Base-by-base conservation (phyloP, 2,329 filamentous ascomycete genomes). In the Trichoderma lentiforme region DNA sequence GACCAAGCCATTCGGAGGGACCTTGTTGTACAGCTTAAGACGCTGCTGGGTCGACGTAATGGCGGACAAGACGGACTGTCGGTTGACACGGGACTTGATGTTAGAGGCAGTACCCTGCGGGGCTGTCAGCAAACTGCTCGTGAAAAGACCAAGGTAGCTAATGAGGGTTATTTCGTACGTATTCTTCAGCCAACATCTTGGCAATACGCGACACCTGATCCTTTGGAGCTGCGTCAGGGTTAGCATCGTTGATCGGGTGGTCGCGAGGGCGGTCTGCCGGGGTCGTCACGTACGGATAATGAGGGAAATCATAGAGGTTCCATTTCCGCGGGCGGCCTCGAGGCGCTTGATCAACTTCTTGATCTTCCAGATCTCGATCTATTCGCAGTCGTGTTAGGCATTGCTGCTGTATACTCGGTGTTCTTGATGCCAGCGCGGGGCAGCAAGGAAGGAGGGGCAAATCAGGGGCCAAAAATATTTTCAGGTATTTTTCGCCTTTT, bases 161-260 rank as follows among this genome's bases (percentile, higher is more conserved):
- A 30, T 36, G 21, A 60, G 30, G 26, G 36, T 51, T 34, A 58
- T 67, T 43, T 14, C 92, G 76, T 89, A 96, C 93, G 82, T 96
- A 97, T 93, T 97, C 95, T 98, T 99, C 96, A 87, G 97, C 97
- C 91, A 99, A 92, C 96, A 99, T 99, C 89, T 98, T 98, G 73
- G 96, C 93, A 70, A 93, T 92, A 80, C 95, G 92, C 60, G 96
- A 98, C 75, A 99, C 90, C 86, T 99, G 96, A 84, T 98, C 95
- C 90, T 99, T 99, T 77, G 96, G 96, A 73, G 96, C 94, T 97
- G 79, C 73, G 72, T 64, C 51, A 28, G 73, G 36, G 53, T 73
- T 63, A 74, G 73, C 39, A 60, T 39, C 18, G 14, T 70, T 21
- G 28, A 70, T 70, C 57, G 66, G 39, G 57, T 51, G 8, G 30